phyloP scores from a whole-genome alignment of 75 land plant genomes.

The Selaginella tamariscina region DNA sequence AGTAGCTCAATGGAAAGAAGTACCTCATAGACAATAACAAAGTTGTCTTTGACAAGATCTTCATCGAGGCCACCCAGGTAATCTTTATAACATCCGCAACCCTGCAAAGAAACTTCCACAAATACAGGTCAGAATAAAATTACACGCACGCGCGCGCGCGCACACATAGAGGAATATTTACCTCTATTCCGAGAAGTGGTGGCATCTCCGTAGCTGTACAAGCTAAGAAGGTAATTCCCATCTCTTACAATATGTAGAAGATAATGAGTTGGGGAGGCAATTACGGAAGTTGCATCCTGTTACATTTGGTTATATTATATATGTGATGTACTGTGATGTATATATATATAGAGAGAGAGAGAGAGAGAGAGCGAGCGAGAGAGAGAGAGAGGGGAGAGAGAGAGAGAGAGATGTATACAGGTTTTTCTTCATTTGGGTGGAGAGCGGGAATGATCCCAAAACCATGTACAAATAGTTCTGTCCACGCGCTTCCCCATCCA shows the following conservation, averaged over 20 bases:
- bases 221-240: constrained; percentile 81
- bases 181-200: constrained; percentile 92
- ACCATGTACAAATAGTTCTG: constrained; percentile 88
- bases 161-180: constrained; percentile 14
- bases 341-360: too few species aligned
- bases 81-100: constrained; percentile 84
- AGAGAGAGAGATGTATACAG: not conserved
- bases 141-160: not conserved
- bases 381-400: constrained; percentile 1
- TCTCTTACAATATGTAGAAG: constrained; percentile 77
- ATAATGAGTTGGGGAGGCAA: constrained; percentile 95
- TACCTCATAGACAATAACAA: constrained; percentile 98
- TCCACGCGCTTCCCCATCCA: constrained; percentile 90
- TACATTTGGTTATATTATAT: not conserved
- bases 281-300: constrained; percentile 49
- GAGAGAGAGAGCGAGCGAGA: too few species aligned
- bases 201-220: constrained; percentile 92
- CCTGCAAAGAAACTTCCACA: constrained; percentile 73
- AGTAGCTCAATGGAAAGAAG: not conserved
- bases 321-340: not conserved
- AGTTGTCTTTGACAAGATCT: constrained; percentile 89
- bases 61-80: constrained; percentile 89
- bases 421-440: not conserved
- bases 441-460: constrained; percentile 56
- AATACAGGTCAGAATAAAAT: not conserved